phyloP scores from a whole-genome alignment of 495 filamentous ascomycete species.

The Penicilliopsis zonata region DNA sequence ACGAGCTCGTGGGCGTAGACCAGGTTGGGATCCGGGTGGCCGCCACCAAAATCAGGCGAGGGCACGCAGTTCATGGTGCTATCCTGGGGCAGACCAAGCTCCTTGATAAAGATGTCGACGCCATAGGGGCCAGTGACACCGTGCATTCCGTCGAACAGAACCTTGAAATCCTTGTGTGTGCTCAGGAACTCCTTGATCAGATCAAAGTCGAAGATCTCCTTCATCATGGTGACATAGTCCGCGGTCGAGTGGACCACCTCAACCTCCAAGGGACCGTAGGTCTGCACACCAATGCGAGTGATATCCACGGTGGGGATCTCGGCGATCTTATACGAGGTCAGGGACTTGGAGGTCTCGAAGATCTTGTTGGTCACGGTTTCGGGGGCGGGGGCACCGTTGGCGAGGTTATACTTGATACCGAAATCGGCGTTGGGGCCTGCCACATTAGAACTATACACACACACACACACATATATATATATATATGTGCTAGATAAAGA shows the following conservation, averaged over 20 bases:
- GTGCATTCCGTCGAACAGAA: constrained; percentile 87
- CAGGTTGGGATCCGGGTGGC: constrained; percentile 95
- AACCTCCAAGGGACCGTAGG: constrained; percentile 76
- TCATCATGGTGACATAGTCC: constrained; percentile 91
- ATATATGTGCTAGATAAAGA: no score
- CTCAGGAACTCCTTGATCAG: constrained; percentile 88
- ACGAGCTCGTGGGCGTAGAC: constrained; percentile 97
- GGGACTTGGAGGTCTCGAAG: constrained; percentile 74
- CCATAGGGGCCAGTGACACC: constrained; percentile 96
- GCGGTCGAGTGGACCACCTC: constrained; percentile 86
- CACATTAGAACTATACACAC: neutral
- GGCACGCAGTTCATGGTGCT: constrained; percentile 92
- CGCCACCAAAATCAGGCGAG: constrained; percentile 87
- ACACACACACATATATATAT: no score
- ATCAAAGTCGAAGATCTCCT: constrained; percentile 95
- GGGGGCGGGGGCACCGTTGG: constrained; percentile 90
- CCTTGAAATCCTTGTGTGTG: constrained; percentile 81
- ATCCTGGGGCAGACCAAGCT: constrained; percentile 63
- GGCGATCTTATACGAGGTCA: constrained; percentile 84
- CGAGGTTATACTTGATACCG: constrained; percentile 98
- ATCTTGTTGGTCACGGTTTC: constrained; percentile 97
- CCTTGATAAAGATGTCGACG: constrained; percentile 84
- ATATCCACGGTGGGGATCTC: constrained; percentile 83
- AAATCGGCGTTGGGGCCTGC: constrained; percentile 87
- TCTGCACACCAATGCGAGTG: constrained; percentile 66